These are phyloP conservation scores for Pittosporum tobira DNA, from an alignment of 129 eudicot genomes.

Conservation along the genomic window DNA sequence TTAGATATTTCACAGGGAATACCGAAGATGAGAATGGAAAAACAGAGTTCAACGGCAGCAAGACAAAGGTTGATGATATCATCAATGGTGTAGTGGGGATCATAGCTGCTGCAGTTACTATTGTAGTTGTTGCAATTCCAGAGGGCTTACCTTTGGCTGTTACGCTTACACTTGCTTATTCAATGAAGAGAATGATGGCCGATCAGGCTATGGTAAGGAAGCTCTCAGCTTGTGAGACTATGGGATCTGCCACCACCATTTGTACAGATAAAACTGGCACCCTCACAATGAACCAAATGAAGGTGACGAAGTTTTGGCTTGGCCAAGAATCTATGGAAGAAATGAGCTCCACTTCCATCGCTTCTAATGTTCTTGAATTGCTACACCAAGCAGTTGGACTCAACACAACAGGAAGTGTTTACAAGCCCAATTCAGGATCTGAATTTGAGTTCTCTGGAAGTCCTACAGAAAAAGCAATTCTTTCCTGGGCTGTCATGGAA, in stretches of 20 bases:
- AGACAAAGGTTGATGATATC: conserved; percentile 22
- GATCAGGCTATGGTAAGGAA: conserved; percentile 46
- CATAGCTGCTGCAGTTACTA: conserved; percentile 36
- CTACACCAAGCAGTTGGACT: conserved; percentile 27
- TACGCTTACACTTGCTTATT: conserved; percentile 31
- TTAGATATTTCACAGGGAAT: conserved; percentile 33
- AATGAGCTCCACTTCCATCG: conserved; percentile 5
- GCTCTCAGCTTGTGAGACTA: conserved; percentile 50
- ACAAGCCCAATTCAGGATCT: conserved; percentile 9
- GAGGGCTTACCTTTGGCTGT: conserved; percentile 39
- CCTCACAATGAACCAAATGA: conserved; percentile 37
- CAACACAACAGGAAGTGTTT: conserved; percentile 37
- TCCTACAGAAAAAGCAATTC: conserved; percentile 50
- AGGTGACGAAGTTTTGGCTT: conserved; percentile 33
- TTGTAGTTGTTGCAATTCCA: conserved; percentile 35
- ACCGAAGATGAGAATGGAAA: conserved; percentile 25
- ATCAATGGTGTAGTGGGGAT: conserved; percentile 27
- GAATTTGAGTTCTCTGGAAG: conserved; percentile 27
- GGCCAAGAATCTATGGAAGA: conserved; percentile 25
- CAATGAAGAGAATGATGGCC: conserved; percentile 38
- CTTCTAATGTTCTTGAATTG: conserved; percentile 17
- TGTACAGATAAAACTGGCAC: conserved; percentile 47
- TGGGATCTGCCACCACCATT: conserved; percentile 43
- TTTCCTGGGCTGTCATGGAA: conserved; percentile 35
- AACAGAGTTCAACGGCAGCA: conserved; percentile 22